Conservation (phyloP, 257 asterid species). For the Cordia subcordata region DNA sequence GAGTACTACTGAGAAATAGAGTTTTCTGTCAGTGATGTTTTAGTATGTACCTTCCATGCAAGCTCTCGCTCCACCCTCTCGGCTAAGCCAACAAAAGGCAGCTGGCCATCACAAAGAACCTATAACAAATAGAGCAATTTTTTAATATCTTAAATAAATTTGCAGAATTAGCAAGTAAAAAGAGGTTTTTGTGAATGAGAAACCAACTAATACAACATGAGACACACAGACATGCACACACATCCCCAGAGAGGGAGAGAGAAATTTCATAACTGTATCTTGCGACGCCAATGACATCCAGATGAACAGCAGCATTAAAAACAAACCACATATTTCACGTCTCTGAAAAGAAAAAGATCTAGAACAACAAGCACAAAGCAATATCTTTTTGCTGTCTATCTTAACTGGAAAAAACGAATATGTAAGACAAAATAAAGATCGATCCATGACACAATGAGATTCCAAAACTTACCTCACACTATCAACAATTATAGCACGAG, state of each 20-base stretch:
- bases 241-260: too few species aligned
- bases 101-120: slow-evolving; percentile 93
- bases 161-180: slow-evolving; percentile 7
- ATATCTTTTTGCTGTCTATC: too few species aligned
- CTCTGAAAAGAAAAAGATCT: too few species aligned
- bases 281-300: too few species aligned
- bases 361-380: too few species aligned
- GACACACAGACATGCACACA: neutral
- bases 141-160: slow-evolving; percentile 9
- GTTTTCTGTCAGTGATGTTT: slow-evolving; percentile 2
- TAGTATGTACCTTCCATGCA: slow-evolving; percentile 76
- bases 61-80: slow-evolving; percentile 95
- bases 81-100: slow-evolving; percentile 82
- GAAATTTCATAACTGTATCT: too few species aligned
- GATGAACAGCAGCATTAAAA: too few species aligned
- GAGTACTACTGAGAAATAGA: slow-evolving; percentile 10
- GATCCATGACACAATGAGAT: too few species aligned
- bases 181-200: neutral
- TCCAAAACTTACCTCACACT: neutral
- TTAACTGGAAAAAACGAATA: too few species aligned
- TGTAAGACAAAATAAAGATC: neutral
- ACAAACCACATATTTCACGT: too few species aligned
- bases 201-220: neutral
- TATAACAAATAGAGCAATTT: slow-evolving; percentile 25
- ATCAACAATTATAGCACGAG: neutral